Conservation (phyloP, 306 rosid species). For the Begonia fuchsioides region DNA sequence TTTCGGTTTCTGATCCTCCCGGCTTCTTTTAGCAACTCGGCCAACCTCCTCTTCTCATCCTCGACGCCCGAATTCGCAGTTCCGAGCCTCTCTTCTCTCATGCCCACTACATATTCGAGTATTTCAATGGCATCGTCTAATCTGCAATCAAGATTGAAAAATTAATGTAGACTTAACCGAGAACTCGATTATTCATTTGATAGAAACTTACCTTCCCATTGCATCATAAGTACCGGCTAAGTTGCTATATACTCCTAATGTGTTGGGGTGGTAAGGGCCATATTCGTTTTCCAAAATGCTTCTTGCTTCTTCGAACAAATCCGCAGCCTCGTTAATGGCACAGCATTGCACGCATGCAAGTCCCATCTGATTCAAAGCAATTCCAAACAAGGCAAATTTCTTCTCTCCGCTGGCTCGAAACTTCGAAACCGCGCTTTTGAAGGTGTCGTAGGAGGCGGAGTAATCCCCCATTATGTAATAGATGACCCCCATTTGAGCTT, state of each 20-base stretch:
- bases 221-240: constrained; percentile 85
- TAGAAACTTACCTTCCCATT: constrained; percentile 50
- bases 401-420: constrained; percentile 62
- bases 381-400: constrained; percentile 62
- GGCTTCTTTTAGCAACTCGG: constrained; percentile 61
- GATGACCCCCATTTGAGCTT: constrained; percentile 80
- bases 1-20: constrained; percentile 51
- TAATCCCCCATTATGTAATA: constrained; percentile 62
- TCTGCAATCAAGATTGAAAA: constrained; percentile 15
- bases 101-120: constrained; percentile 58
- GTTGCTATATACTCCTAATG: constrained; percentile 76
- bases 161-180: no score
- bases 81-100: constrained; percentile 89
- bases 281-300: constrained; percentile 58
- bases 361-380: constrained; percentile 84
- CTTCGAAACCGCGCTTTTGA: constrained; percentile 43
- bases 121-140: constrained; percentile 72
- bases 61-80: constrained; percentile 68
- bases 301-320: constrained; percentile 70
- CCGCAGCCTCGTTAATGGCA: constrained; percentile 79
- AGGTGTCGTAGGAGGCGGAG: constrained; percentile 46
- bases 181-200: not conserved
- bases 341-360: constrained; percentile 65
- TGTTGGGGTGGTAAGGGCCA: constrained; percentile 66
- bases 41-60: constrained; percentile 73